Percentiles rank a stretch among this genome's conserved stretches.
Evolutionary conservation across 2,329 filamentous ascomycete species (phyloP).

Genomic region (Cryoendolithus antarcticus): DNA sequence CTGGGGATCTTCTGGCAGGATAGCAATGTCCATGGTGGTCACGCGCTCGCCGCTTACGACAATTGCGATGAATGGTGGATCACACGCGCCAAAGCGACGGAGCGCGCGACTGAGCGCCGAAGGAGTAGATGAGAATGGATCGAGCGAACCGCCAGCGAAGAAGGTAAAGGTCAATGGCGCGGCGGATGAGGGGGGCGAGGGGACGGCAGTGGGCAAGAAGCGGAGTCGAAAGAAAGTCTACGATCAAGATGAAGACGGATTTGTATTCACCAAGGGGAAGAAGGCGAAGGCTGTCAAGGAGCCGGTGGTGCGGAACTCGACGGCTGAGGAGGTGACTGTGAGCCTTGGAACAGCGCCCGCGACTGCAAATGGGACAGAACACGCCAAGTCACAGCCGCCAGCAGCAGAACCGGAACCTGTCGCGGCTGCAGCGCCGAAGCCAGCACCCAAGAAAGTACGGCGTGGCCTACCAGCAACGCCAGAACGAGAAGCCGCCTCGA

Average conservation of each 20-base stretch:
- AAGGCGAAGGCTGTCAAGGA: conserved; percentile 19
- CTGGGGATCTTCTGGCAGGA: not conserved
- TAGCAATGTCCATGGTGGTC: conserved; percentile 26
- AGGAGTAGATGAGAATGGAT: conserved; percentile 25
- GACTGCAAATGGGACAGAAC: conserved; percentile 2
- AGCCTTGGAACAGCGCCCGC: conserved; percentile 11
- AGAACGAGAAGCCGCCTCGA: conserved; percentile 19
- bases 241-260: conserved; percentile 37
- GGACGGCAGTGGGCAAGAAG: conserved; percentile 13
- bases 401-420: conserved; percentile 2
- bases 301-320: conserved; percentile 13
- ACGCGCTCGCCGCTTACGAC: conserved; percentile 32
- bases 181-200: too few relatives aligned
- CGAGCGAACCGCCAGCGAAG: too few relatives aligned
- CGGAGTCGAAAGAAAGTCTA: conserved; percentile 14
- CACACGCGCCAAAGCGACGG: conserved; percentile 32
- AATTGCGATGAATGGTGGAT: conserved; percentile 34
- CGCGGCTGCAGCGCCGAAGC: conserved; percentile 15
- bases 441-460: conserved; percentile 20
- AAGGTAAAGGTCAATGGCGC: too few relatives aligned
- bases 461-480: conserved; percentile 22
- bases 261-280: conserved; percentile 32
- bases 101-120: conserved; percentile 32
- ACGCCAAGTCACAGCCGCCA: too few relatives aligned
- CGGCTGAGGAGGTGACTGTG: conserved; percentile 3